Evolutionary conservation across 768 basidiomycete species (phyloP).

Genomic region (Pleurotus tuoliensis): DNA sequence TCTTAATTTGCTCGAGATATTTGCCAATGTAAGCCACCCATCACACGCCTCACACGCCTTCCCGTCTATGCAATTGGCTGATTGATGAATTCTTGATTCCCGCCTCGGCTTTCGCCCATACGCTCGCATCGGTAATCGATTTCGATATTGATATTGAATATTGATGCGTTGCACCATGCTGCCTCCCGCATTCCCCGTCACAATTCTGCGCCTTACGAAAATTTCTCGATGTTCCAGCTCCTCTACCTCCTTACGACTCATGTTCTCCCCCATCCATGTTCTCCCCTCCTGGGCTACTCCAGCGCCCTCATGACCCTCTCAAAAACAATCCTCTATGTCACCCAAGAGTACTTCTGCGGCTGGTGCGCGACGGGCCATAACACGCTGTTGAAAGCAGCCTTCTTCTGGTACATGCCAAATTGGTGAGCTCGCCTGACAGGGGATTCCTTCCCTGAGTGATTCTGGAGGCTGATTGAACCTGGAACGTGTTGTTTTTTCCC

Average conservation of each 20-base stretch:
- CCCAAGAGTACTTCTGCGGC: constrained; percentile 71
- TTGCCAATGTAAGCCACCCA: constrained; percentile 44
- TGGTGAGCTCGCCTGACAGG: constrained; percentile 37
- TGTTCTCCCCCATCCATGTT: constrained; percentile 40
- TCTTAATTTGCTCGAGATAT: constrained; percentile 70
- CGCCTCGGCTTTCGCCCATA: too few relatives aligned
- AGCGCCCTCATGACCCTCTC: constrained; percentile 67
- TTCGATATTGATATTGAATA: too few relatives aligned
- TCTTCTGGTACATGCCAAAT: constrained; percentile 70
- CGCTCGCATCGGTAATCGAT: too few relatives aligned
- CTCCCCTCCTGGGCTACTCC: constrained; percentile 71
- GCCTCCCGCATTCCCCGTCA: too few relatives aligned
- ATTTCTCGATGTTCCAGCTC: constrained; percentile 22
- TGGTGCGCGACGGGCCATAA: constrained; percentile 66
- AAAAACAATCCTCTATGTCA: constrained; percentile 72
- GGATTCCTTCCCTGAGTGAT: too few relatives aligned
- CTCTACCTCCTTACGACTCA: constrained; percentile 65
- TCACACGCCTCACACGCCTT: too few relatives aligned
- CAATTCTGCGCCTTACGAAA: neutral
- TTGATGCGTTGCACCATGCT: too few relatives aligned
- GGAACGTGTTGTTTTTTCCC: neutral
- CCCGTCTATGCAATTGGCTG: too few relatives aligned
- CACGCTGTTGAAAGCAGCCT: constrained; percentile 37
- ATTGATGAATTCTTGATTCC: too few relatives aligned
- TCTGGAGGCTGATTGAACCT: too few relatives aligned